Evolutionary conservation across 2,329 filamentous ascomycete species (phyloP), one percentile per base, ranked within the genome.

Genomic region (Arthroderma sp.): DNA sequence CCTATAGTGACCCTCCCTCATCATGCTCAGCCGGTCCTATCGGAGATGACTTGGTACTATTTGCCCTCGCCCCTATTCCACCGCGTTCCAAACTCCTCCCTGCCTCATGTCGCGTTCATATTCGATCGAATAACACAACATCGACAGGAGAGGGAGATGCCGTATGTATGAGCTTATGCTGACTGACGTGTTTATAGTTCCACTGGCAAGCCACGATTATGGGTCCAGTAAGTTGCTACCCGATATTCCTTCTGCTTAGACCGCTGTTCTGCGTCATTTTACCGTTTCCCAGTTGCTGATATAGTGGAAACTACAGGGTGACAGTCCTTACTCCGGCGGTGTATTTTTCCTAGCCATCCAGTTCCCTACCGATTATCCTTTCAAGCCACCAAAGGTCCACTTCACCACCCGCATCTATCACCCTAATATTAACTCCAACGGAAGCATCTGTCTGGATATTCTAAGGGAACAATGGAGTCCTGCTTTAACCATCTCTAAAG

Each of bases 191-290:
- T 22, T 22, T 22, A 40, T 59, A 98, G 89, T 98, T 98, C 66
- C 91, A 96, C 80, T 98, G 91, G 91, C 91, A 98, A 82, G 91
- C 91, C 61, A 98, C 91, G 43, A 98, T 98, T 67, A 98, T 98
- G 91, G 91, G 91, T 70, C 91, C 91, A 66, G 86, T 94, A 80
- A 80, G 86, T 80, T 47, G 43, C 57, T 48, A 34, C 32, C 32
- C 8, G 8, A 34, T 22, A 22, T 22, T 50, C 60, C 55, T 54
- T 52, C 40, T 38, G 9, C n/a, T 28, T 10, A 42, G 22, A 39
- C n/a, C 51, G 47, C 36, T 44, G 42, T 9, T 36, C 15, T 36
- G 8, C 6, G 33, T 5, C 2, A 10, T 22, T 27, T 11, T 36
- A 11, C 29, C 11, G 38, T 32, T 41, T 6, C 29, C 9, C 33